Base-by-base conservation (phyloP, 768 basidiomycete species). In the Trametes sanguinea region DNA sequence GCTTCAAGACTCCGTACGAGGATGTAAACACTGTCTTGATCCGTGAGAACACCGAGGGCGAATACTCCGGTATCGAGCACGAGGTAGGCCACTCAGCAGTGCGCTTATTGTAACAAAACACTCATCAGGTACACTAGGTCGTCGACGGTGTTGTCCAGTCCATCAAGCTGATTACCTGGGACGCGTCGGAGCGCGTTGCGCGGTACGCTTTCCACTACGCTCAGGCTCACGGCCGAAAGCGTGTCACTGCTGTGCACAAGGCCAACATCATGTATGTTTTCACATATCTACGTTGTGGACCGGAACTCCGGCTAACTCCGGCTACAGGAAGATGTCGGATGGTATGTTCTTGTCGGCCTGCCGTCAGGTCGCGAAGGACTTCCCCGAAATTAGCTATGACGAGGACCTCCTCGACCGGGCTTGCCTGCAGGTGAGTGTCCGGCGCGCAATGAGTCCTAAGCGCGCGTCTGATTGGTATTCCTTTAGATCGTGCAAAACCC, bases 261-360 rank as follows among this genome's bases (percentile, higher is more conserved):
- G 97, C 97, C 27, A 97, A 96, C 74, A 98, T 99, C 81, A 98
- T 98, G 96, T 95, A 65, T 61, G 90, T 77, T 17, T 27, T 22
- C 22, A 22, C 37, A 16, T 7, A 22, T 22, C 22, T 22, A 22
- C 22, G 22, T 29, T 27, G 11, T 32, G 10, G 42, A 60, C 29
- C 39, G 35, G 37, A 35, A 45, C 43, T 39, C 33, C 40, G 39
- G 46, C 46, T 29, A 32, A 54, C 30, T 1, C 6, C 45, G n/a
- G 51, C 17, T 54, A 32, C 71, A 97, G 95, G 95, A 98, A 98
- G 88, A 94, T 98, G 91, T 98, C 96, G 17, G 97, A 99, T 75
- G 97, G 97, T 63, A 97, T 98, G 95, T 99, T 99, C 84, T 80
- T 99, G 76, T 90, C 93, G 43, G 97, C 97, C 27, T 98, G 97